These are phyloP conservation scores for Syzygium syzygioides DNA, from an alignment of 441 rosid genomes.

Conservation along the genomic window DNA sequence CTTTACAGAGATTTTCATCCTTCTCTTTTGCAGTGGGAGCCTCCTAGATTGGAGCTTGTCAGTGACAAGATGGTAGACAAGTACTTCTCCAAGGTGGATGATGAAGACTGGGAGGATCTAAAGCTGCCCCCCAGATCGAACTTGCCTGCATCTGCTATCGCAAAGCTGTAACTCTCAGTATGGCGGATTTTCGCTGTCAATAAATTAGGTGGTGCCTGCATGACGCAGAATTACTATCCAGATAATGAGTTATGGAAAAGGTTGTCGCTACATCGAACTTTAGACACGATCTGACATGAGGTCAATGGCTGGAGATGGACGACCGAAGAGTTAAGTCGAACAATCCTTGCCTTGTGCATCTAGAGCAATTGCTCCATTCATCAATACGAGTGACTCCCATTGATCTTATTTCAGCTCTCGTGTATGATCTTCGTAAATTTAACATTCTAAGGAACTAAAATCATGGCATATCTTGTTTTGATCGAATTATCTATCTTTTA, in stretches of 20 bases:
- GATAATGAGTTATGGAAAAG: neutral
- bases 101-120: constrained; percentile 67
- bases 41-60: constrained; percentile 60
- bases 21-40: constrained; percentile 61
- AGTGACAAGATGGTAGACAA: constrained; percentile 45
- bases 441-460: neutral
- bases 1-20: neutral
- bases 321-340: neutral
- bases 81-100: constrained; percentile 55
- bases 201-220: neutral
- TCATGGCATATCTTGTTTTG: neutral
- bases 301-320: neutral
- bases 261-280: neutral
- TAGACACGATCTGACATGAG: neutral
- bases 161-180: constrained; percentile 43
- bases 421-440: neutral
- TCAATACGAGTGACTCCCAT: neutral
- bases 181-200: neutral
- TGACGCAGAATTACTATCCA: neutral
- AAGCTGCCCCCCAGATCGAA: constrained; percentile 48
- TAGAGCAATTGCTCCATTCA: neutral
- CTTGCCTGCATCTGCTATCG: constrained; percentile 42
- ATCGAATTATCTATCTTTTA: neutral
- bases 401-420: neutral
- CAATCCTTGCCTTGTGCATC: neutral